These are phyloP conservation scores for Colletotrichum somersetense DNA, from an alignment of 2,329 filamentous ascomycete species.

Conservation along the genomic window DNA sequence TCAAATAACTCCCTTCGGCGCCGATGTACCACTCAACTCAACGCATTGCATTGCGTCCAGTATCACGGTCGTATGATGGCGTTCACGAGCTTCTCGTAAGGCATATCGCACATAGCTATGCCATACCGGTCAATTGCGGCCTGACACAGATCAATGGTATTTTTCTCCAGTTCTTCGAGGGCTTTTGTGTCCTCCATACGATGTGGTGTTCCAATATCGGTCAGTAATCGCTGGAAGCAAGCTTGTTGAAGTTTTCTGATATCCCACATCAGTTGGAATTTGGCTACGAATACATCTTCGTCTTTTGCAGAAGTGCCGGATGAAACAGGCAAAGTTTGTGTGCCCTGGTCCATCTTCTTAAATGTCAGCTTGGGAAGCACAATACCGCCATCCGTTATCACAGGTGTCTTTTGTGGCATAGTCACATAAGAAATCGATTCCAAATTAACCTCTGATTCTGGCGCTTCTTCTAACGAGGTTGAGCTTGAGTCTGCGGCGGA, in stretches of 20 bases:
- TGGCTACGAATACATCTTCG: conserved; percentile 25
- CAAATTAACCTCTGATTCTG: neutral
- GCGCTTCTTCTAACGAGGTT: neutral
- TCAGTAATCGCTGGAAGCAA: conserved; percentile 4
- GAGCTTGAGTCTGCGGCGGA: neutral
- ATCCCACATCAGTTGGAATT: conserved; percentile 18
- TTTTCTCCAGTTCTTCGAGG: conserved; percentile 15
- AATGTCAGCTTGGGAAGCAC: too few relatives aligned
- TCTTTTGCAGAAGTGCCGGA: neutral
- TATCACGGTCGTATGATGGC: conserved; percentile 6
- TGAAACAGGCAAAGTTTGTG: neutral
- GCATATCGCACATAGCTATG: conserved; percentile 10
- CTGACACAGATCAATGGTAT: conserved; percentile 7
- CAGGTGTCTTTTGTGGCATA: neutral
- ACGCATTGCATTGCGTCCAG: neutral
- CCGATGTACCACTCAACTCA: too few relatives aligned
- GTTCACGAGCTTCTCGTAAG: conserved; percentile 17
- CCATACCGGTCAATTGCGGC: conserved; percentile 20
- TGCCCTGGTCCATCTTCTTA: neutral
- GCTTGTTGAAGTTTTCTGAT: conserved; percentile 9
- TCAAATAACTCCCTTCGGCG: neutral
- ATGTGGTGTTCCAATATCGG: neutral
- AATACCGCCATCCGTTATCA: too few relatives aligned
- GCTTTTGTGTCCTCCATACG: neutral
- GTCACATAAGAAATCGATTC: neutral